Conservation (phyloP, 2,329 filamentous ascomycete genomes). For the Zasmidium cellare region DNA sequence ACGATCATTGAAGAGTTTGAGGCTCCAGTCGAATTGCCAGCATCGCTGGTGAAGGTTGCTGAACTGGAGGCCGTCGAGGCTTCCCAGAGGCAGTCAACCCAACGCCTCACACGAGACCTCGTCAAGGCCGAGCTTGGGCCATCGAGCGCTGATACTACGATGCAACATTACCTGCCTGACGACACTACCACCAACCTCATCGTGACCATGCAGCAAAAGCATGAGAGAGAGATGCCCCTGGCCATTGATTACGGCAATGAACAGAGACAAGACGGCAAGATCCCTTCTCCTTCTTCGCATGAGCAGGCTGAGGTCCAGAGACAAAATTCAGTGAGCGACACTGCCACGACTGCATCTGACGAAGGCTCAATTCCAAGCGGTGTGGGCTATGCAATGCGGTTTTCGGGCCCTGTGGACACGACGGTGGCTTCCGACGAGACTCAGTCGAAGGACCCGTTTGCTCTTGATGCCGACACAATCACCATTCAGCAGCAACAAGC, state of each 20-base stretch:
- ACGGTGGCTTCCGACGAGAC: constrained; percentile 32
- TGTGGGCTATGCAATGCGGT: constrained; percentile 36
- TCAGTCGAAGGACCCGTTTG: constrained; percentile 33
- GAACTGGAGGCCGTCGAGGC: constrained; percentile 28
- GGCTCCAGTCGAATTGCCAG: constrained; percentile 36
- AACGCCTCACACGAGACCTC: constrained; percentile 38
- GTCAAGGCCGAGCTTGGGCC: constrained; percentile 36
- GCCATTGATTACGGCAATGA: constrained; percentile 1
- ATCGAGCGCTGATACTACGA: constrained; percentile 25
- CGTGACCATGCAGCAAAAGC: not conserved
- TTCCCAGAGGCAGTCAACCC: constrained; percentile 4
- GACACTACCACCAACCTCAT: constrained; percentile 20
- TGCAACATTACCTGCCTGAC: constrained; percentile 13
- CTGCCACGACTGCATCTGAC: constrained; percentile 22
- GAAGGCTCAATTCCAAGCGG: constrained; percentile 26
- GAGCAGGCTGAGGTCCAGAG: constrained; percentile 4
- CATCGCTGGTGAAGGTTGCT: constrained; percentile 34
- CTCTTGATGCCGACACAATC: constrained; percentile 36
- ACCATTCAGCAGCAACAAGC: constrained; percentile 31
- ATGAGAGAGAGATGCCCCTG: not conserved
- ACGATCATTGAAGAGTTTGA: constrained; percentile 35
- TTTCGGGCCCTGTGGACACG: constrained; percentile 31
- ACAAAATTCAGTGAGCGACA: constrained; percentile 22
- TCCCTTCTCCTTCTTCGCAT: not conserved
- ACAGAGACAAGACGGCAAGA: not conserved